Percentiles rank a stretch among this genome's conserved stretches.
These are phyloP conservation scores for Rosa persica DNA, from an alignment of 306 rosid species.

Conservation along the genomic window DNA sequence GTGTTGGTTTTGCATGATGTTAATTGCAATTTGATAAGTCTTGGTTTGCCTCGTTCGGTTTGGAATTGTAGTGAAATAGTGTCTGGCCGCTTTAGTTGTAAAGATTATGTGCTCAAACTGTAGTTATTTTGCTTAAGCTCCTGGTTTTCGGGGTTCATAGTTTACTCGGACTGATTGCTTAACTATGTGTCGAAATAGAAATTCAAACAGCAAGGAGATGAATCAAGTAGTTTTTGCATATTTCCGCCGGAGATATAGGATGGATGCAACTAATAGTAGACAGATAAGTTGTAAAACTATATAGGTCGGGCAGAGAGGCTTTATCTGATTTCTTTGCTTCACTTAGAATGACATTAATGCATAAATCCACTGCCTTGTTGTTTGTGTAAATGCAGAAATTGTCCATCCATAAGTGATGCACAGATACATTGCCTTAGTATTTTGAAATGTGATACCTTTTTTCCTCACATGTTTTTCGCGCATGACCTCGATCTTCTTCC, in stretches of 20 bases:
- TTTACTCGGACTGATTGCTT: not conserved
- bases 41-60: not conserved
- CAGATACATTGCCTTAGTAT: not conserved
- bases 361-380: not conserved
- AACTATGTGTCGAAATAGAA: not conserved
- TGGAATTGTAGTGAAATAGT: not conserved
- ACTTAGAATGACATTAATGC: not conserved
- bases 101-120: not conserved
- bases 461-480: not conserved
- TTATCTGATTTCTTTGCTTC: not conserved
- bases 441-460: not conserved
- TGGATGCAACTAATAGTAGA: not conserved
- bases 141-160: not conserved
- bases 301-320: not conserved
- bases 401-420: not conserved
- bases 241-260: not conserved
- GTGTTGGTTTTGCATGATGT: not conserved
- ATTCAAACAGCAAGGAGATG: not conserved
- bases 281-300: not conserved
- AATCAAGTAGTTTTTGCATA: not conserved
- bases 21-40: not conserved
- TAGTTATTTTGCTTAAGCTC: not conserved
- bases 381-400: not conserved
- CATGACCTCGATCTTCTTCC: not conserved
- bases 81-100: not conserved